Conservation (phyloP, 2,329 filamentous ascomycete genomes). For the Aureobasidium sp. region DNA sequence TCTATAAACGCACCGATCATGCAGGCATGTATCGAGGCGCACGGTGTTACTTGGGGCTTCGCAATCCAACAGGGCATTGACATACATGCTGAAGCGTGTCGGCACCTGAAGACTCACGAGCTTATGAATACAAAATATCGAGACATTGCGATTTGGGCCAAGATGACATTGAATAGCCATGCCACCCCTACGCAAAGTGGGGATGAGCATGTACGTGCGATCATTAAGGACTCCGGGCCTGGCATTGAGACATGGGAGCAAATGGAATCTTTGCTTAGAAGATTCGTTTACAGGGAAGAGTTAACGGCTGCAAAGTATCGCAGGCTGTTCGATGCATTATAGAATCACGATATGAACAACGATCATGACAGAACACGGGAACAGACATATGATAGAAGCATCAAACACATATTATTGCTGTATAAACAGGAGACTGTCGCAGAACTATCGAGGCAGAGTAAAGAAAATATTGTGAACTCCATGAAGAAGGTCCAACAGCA, state of each 20-base stretch:
- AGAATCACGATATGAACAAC: too few species aligned
- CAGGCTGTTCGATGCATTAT: background rate
- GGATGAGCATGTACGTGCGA: conserved; percentile 25
- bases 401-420: background rate
- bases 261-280: background rate
- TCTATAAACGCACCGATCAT: conserved; percentile 23
- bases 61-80: conserved; percentile 23
- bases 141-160: conserved; percentile 27
- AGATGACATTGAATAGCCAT: conserved; percentile 24
- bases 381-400: background rate
- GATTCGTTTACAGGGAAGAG: background rate
- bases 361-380: background rate
- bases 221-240: background rate
- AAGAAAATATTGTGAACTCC: too few species aligned
- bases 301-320: background rate
- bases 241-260: background rate
- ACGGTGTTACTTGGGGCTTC: conserved; percentile 15
- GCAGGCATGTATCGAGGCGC: conserved; percentile 15
- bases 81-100: conserved; percentile 26
- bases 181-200: conserved; percentile 24
- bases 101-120: conserved; percentile 25
- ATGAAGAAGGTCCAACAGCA: too few species aligned
- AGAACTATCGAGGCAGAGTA: too few species aligned
- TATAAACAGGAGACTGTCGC: background rate
- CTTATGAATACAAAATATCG: conserved; percentile 28